Conservation (phyloP, 2,329 filamentous ascomycete species). For the Fusarium pilosicola region DNA sequence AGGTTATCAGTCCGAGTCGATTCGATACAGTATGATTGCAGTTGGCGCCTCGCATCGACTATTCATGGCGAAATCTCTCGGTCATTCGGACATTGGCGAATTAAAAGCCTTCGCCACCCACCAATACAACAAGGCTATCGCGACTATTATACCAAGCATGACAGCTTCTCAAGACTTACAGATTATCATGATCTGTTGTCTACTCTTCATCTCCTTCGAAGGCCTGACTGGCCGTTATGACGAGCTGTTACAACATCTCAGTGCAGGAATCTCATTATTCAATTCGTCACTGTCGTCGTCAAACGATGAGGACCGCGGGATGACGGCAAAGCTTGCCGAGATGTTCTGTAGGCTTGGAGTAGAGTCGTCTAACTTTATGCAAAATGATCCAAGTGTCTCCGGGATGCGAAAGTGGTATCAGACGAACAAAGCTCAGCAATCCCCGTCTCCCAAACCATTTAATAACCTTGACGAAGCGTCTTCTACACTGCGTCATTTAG, state of each 20-base stretch:
- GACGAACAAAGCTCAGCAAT: background rate
- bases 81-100: background rate
- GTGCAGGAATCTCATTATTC: background rate
- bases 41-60: background rate
- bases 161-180: background rate
- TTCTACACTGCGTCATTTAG: background rate
- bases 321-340: background rate
- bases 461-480: background rate
- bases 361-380: background rate
- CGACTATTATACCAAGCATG: background rate
- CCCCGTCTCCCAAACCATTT: background rate
- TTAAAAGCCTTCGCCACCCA: background rate
- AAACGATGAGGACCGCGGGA: background rate
- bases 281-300: background rate
- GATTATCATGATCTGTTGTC: background rate
- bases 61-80: background rate
- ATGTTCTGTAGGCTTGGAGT: background rate
- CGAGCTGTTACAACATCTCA: background rate
- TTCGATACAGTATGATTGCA: background rate
- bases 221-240: background rate
- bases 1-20: background rate
- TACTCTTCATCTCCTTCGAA: background rate
- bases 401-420: background rate
- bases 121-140: background rate
- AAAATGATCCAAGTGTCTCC: background rate